These are phyloP conservation scores for Plasmodium malariae DNA, from an alignment of 169 alveolate species.

Conservation along the genomic window DNA sequence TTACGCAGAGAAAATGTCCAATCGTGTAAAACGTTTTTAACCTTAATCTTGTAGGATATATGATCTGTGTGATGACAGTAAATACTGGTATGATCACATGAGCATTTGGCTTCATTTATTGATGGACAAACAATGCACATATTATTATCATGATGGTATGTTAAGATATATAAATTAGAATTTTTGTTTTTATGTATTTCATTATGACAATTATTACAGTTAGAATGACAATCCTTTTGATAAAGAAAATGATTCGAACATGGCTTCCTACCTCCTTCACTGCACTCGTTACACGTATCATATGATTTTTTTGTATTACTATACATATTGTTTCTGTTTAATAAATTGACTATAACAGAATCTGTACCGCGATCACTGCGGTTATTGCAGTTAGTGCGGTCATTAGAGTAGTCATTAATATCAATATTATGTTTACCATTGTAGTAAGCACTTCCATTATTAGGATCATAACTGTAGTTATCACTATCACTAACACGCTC, in stretches of 20 bases:
- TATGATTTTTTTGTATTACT: not conserved
- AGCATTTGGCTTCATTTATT: slow-evolving; percentile 19
- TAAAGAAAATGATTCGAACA: slow-evolving; percentile 18
- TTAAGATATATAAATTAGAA: slow-evolving; percentile 21
- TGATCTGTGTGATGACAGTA: slow-evolving; percentile 56
- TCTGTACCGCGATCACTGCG: too few species aligned
- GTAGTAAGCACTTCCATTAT: too few species aligned
- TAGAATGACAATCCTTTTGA: not conserved
- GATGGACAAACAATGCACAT: slow-evolving; percentile 27
- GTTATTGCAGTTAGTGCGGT: too few species aligned
- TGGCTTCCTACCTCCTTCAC: slow-evolving; percentile 6
- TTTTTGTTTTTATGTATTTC: slow-evolving; percentile 45
- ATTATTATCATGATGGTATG: slow-evolving; percentile 23
- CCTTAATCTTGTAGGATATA: slow-evolving; percentile 17
- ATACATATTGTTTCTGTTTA: not conserved
- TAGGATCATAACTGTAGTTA: too few species aligned
- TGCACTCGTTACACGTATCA: slow-evolving; percentile 20
- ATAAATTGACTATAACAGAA: too few species aligned
- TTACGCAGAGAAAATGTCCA: not conserved
- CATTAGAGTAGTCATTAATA: not conserved
- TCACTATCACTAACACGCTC: too few species aligned
- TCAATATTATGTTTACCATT: too few species aligned
- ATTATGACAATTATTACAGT: slow-evolving; percentile 30
- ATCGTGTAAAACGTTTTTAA: not conserved
- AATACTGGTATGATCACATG: slow-evolving; percentile 9